Evolutionary conservation across 805 yeast species (phyloP).

Genomic region (Maudiozyma bulderi): DNA sequence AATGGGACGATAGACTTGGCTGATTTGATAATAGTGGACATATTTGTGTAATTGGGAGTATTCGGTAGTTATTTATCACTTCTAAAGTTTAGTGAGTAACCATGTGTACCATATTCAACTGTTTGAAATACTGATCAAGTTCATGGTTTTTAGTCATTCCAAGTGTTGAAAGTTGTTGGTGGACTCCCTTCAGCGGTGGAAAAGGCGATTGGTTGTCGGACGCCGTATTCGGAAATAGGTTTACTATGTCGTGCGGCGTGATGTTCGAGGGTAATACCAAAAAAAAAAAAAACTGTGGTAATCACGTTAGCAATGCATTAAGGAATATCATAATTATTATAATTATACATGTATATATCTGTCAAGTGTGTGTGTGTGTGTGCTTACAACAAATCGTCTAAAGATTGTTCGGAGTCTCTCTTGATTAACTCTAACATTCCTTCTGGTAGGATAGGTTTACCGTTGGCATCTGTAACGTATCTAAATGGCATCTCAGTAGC

Average conservation of each 20-base stretch:
- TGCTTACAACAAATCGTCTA: slow-evolving; percentile 47
- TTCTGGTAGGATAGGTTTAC: slow-evolving; percentile 75
- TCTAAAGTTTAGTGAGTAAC: background rate
- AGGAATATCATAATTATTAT: background rate
- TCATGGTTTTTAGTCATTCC: no score
- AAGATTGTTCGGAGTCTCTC: slow-evolving; percentile 73
- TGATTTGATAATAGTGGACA: slow-evolving; percentile 61
- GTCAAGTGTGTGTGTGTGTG: background rate
- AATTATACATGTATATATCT: background rate
- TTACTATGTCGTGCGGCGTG: no score
- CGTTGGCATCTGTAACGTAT: slow-evolving; percentile 51
- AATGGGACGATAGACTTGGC: slow-evolving; percentile 86
- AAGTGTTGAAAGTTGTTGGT: background rate
- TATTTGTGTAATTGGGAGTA: slow-evolving; percentile 1
- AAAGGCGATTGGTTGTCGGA: no score
- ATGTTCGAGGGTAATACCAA: no score
- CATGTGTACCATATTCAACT: no score
- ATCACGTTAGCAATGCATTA: no score
- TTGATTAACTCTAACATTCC: slow-evolving; percentile 87
- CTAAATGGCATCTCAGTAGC: slow-evolving; percentile 98
- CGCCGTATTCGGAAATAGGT: no score
- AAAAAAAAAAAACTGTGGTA: no score
- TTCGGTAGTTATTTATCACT: background rate
- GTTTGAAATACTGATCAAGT: no score
- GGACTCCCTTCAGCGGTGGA: no score